Conservation (phyloP, 768 basidiomycete genomes). For the Dacryopinax primogenitus region DNA sequence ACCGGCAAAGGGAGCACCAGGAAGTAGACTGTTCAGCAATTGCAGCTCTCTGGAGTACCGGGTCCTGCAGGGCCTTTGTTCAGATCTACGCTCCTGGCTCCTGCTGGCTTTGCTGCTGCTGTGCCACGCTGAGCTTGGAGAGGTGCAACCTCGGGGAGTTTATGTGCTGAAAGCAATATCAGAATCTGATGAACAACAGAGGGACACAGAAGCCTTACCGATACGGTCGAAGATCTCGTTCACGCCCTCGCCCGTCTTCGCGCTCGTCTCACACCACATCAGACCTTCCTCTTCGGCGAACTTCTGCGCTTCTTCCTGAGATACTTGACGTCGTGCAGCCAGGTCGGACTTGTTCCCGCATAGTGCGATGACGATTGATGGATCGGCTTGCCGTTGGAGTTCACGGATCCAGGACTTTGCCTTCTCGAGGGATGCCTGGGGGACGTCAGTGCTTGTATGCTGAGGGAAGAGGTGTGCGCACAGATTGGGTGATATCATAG, state of each 20-base stretch:
- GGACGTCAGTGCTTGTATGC: not conserved
- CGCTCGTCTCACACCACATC: constrained; percentile 86
- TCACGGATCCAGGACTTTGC: constrained; percentile 94
- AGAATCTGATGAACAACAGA: not conserved
- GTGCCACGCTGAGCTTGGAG: not conserved
- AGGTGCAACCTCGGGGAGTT: not conserved
- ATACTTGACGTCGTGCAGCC: constrained; percentile 67
- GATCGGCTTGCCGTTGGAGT: constrained; percentile 93
- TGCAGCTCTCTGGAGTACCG: constrained; percentile 49
- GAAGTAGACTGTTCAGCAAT: constrained; percentile 39
- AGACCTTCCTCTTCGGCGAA: constrained; percentile 85
- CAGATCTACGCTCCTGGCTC: constrained; percentile 60
- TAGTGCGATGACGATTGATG: constrained; percentile 88
- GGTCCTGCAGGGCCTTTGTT: constrained; percentile 41
- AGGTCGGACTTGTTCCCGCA: constrained; percentile 94
- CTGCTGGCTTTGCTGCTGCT: constrained; percentile 34
- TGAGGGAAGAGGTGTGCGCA: constrained; percentile 10
- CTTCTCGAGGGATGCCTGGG: constrained; percentile 76
- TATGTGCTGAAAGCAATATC: not conserved
- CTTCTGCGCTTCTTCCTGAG: constrained; percentile 80
- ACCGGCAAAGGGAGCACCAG: not conserved
- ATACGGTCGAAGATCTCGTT: constrained; percentile 75
- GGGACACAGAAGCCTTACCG: constrained; percentile 39
- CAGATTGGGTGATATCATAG: constrained; percentile 75
- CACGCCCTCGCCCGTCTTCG: constrained; percentile 80